Base-by-base conservation (phyloP, 2,329 filamentous ascomycete genomes). In the Hypoxylon sp. region DNA sequence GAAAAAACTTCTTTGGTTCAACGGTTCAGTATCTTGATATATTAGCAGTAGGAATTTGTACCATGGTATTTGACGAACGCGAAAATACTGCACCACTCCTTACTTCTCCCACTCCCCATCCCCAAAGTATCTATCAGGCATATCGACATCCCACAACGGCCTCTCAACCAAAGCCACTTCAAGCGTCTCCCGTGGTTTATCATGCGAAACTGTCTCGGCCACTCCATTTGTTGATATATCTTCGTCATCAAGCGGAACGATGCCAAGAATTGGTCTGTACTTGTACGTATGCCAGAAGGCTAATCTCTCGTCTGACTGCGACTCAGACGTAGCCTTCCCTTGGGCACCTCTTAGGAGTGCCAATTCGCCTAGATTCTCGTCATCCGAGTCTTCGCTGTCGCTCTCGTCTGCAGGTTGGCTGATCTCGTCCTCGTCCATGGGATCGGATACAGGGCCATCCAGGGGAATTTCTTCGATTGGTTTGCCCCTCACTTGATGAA, bases 91-190 rank as follows among this genome's bases (percentile, higher is more conserved):
- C 38, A 13, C 11, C 11, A 19, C n/a, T 23, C 30, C 34, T 78
- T 69, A 80, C 72, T 79, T 79, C 76, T 85, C 84, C 80, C 81
- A 84, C 75, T 87, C 85, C 69, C 85, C 82, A 41, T 88, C 86
- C 23, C 83, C 87, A 73, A 89, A 85, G 79, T 91, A 95, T 59
- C 90, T 85, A 72, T 91, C 90, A 2, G 91, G 90, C 77, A 94
- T 82, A 71, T 94, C 91, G 65, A 94, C 84, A 79, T 97, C 93
- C 89, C 92, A 96, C 73, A 90, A 85, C 19, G 95, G 94, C 75
- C 94, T 85, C 83, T 98, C 95, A 13, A 98, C 89, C 56, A 98
- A 83, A 1, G 93, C 94, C 50, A 98, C 92, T 80, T 99, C 96
- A 3, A 92, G 80, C 10, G 82, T 79, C 73, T 79, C 74, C 25